Evolutionary conservation across 2,329 filamentous ascomycete genomes (phyloP), one percentile per base, ranked within the genome.

Genomic region (Botrytis squamosa): DNA sequence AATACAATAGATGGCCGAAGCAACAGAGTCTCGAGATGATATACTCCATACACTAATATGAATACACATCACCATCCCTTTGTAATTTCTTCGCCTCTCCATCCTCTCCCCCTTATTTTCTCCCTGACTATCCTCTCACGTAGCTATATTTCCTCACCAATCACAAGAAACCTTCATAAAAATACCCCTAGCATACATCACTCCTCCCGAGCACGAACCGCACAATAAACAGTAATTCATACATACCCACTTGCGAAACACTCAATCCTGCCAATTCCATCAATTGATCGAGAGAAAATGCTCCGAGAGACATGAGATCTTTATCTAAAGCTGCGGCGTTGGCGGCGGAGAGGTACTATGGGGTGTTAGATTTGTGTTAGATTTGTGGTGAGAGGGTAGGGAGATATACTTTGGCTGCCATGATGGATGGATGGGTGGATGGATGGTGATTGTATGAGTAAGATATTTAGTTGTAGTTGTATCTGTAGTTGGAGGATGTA

Each of bases 221-320:
- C 16, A 42, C 33, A 38, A 69, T 70, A 75, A 22, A 36, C 36
- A 33, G 16, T 52, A 66, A 40, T 29, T 36, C 65, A 52, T 81
- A 52, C 85, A 74, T 81, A 95, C 94, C 90, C 69, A 92, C 94
- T 86, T 98, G 94, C 20, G 95, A 95, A 40, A 98, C 94, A 1
- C 94, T 95, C 0, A 99, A 87, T 0, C 96, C 96, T 62, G 96
- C 96, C 12, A 99, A 85, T 82, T 98, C 96, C 96, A 99, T 98
- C 67, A 99, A 86, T 83, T 99, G 96, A 81, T 98, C 96, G 72
- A 99, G 88, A 18, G 94, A 97, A 84, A 97, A 99, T 14, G 93
- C 94, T 0, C 91, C 89, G 18, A 89, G 88, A 81, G 90, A 93
- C 95, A 99, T 98, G 75, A 99, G 90, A 81, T 99, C 95, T 82